Conservation (phyloP, 306 rosid genomes). For the Canavalia gladiata region DNA sequence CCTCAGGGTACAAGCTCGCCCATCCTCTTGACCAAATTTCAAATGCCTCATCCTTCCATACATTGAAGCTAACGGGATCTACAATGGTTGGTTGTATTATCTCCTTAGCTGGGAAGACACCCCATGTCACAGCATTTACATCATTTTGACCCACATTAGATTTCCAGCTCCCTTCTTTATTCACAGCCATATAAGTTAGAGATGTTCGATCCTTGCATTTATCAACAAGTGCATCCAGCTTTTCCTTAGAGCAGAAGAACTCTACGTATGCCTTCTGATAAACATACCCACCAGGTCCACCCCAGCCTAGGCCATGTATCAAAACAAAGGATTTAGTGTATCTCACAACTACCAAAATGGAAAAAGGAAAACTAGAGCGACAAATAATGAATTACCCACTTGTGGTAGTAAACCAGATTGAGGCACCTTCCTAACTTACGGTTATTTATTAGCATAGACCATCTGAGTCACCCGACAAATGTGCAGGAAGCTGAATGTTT, state of each 20-base stretch:
- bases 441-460: conserved; percentile 26
- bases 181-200: conserved; percentile 88
- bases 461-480: background rate
- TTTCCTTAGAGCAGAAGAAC: conserved; percentile 90
- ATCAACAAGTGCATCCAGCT: conserved; percentile 69
- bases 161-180: conserved; percentile 76
- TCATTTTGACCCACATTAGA: conserved; percentile 73
- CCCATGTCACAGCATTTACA: conserved; percentile 99
- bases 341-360: conserved; percentile 9
- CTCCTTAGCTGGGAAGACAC: conserved; percentile 95
- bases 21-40: conserved; percentile 95
- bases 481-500: background rate
- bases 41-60: conserved; percentile 98
- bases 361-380: background rate
- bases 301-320: conserved; percentile 78
- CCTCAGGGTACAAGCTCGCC: conserved; percentile 80
- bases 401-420: background rate
- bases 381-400: background rate
- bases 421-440: background rate
- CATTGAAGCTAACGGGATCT: conserved; percentile 84
- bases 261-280: conserved; percentile 98
- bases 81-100: conserved; percentile 95
- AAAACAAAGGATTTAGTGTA: conserved; percentile 40
- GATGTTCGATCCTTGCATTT: conserved; percentile 75
- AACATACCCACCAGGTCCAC: conserved; percentile 92